Evolutionary conservation across 2,329 filamentous ascomycete species (phyloP).

Genomic region (Trichoderma harzianum): DNA sequence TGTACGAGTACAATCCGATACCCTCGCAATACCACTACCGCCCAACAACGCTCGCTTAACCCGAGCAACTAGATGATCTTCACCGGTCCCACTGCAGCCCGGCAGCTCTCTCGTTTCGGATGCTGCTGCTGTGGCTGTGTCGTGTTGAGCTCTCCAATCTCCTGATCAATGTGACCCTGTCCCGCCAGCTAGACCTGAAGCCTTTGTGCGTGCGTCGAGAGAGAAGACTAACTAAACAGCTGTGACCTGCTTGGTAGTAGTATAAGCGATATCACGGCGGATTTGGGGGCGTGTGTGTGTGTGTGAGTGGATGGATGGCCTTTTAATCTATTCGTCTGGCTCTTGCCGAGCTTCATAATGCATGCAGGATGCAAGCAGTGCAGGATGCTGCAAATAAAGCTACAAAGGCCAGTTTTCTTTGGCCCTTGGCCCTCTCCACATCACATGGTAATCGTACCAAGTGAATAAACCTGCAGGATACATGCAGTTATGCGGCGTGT

Average conservation of each 20-base stretch:
- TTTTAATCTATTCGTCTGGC: not conserved
- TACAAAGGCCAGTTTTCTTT: not conserved
- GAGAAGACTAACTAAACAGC: not conserved
- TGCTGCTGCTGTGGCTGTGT: not conserved
- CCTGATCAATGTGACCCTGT: not conserved
- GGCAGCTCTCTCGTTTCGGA: constrained; percentile 3
- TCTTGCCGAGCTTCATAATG: not conserved
- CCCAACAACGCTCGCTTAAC: constrained; percentile 5
- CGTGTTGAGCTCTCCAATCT: not conserved
- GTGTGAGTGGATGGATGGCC: not conserved
- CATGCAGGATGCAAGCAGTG: not conserved
- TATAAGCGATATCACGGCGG: not conserved
- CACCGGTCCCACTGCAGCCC: constrained; percentile 6
- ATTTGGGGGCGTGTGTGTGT: not conserved
- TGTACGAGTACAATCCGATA: not conserved
- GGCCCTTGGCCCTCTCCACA: not conserved
- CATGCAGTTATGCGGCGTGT: not conserved
- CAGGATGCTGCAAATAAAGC: not conserved
- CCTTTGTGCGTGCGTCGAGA: not conserved
- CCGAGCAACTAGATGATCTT: constrained; percentile 6
- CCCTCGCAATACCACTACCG: not conserved
- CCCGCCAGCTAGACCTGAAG: not conserved
- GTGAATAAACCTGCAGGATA: not conserved
- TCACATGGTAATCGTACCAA: constrained; percentile 6
- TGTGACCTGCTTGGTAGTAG: not conserved